Percentiles rank a stretch among this genome's conserved stretches.
phyloP scores from a whole-genome alignment of 2,329 filamentous ascomycete genomes.

The Macrophomina pseudophaseolina region DNA sequence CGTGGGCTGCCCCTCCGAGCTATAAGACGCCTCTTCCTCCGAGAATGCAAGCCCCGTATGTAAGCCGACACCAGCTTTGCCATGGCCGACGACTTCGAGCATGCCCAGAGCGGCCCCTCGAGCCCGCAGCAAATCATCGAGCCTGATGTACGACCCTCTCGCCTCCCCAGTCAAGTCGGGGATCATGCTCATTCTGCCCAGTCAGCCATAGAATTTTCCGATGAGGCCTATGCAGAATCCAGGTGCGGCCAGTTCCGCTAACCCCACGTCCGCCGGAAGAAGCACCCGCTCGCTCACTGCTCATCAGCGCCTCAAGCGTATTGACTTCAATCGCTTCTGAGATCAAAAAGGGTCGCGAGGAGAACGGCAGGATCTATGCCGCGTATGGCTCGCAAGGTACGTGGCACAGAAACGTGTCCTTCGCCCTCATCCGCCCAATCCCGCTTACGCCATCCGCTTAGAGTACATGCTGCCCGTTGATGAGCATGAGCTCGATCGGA shows the following conservation, averaged over 20 bases:
- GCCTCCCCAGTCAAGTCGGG: background rate
- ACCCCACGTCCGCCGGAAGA: too few relatives aligned
- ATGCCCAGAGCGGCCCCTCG: background rate
- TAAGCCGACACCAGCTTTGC: background rate
- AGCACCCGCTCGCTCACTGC: background rate
- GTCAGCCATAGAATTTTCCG: slow-evolving; percentile 10
- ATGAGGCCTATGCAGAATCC: slow-evolving; percentile 23
- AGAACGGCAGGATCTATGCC: slow-evolving; percentile 24
- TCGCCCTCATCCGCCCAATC: background rate
- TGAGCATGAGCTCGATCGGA: slow-evolving; percentile 21
- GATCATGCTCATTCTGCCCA: background rate
- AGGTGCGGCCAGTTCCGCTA: background rate
- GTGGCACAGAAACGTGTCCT: background rate
- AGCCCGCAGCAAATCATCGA: slow-evolving; percentile 14
- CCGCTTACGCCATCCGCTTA: background rate
- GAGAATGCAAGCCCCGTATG: background rate
- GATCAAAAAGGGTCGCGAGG: slow-evolving; percentile 20
- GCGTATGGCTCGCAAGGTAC: slow-evolving; percentile 19
- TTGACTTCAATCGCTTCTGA: slow-evolving; percentile 21
- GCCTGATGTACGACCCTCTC: background rate
- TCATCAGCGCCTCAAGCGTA: slow-evolving; percentile 9
- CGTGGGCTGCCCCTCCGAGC: background rate
- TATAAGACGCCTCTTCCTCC: slow-evolving; percentile 14
- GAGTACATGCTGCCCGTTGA: slow-evolving; percentile 23
- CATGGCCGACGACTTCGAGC: slow-evolving; percentile 4